Conservation (phyloP, 768 basidiomycete genomes). For the Psilocybe azurescens region DNA sequence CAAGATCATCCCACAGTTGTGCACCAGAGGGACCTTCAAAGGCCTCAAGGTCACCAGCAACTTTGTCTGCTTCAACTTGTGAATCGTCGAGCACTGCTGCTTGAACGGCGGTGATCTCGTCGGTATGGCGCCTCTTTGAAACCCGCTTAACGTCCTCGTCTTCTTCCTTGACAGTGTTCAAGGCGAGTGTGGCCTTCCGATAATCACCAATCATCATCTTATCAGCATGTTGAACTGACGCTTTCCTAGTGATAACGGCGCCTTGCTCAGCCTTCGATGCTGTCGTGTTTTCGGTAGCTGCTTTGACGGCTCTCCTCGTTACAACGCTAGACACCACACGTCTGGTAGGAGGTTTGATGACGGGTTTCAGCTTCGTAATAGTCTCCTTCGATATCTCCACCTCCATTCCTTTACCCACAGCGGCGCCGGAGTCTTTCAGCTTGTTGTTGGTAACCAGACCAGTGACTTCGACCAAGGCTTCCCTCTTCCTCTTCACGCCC, state of each 20-base stretch:
- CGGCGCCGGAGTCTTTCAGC: slow-evolving; percentile 14
- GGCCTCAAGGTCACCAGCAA: slow-evolving; percentile 47
- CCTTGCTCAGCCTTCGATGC: slow-evolving; percentile 18
- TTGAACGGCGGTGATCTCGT: slow-evolving; percentile 29
- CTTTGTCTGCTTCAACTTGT: slow-evolving; percentile 39
- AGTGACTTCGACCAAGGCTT: slow-evolving; percentile 75
- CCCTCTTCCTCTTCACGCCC: slow-evolving; percentile 74
- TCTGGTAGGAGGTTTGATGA: slow-evolving; percentile 21
- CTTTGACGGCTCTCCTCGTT: slow-evolving; percentile 15
- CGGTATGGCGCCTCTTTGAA: slow-evolving; percentile 70
- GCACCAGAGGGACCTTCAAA: slow-evolving; percentile 42
- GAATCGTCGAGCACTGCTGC: slow-evolving; percentile 45
- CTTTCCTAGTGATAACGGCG: slow-evolving; percentile 8
- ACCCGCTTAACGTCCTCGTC: slow-evolving; percentile 57
- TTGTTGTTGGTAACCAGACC: slow-evolving; percentile 40
- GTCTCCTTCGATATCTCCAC: slow-evolving; percentile 29
- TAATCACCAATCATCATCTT: slow-evolving; percentile 26
- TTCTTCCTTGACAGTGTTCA: slow-evolving; percentile 28
- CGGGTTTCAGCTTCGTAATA: slow-evolving; percentile 21
- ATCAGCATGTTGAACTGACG: slow-evolving; percentile 20
- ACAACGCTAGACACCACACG: slow-evolving; percentile 18
- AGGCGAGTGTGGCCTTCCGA: background rate
- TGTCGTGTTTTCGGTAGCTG: slow-evolving; percentile 24
- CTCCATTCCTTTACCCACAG: slow-evolving; percentile 48
- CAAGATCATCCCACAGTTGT: slow-evolving; percentile 44